Conservation (phyloP, 495 filamentous ascomycete species). For the Penicillium soppii region DNA sequence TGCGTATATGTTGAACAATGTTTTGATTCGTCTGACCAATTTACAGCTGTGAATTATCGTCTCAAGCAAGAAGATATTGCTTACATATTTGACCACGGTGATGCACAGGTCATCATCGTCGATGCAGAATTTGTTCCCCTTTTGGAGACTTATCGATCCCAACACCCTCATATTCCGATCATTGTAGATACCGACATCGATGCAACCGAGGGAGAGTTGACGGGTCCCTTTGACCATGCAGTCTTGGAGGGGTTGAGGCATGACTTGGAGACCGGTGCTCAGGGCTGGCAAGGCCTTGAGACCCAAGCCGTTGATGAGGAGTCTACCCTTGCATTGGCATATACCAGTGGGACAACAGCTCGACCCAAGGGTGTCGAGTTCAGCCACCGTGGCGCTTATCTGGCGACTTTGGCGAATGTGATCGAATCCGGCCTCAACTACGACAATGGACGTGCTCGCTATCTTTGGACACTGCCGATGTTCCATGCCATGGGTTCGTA, state of each 20-base stretch:
- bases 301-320: slow-evolving; percentile 71
- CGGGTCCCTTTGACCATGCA: slow-evolving; percentile 80
- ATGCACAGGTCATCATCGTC: slow-evolving; percentile 85
- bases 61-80: slow-evolving; percentile 82
- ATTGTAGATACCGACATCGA: slow-evolving; percentile 88
- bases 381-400: slow-evolving; percentile 83
- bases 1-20: background rate
- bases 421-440: slow-evolving; percentile 84
- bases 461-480: slow-evolving; percentile 94
- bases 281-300: slow-evolving; percentile 77
- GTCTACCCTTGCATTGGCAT: slow-evolving; percentile 76
- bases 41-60: slow-evolving; percentile 77
- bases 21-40: background rate
- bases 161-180: slow-evolving; percentile 60
- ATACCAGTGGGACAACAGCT: slow-evolving; percentile 92
- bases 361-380: slow-evolving; percentile 91
- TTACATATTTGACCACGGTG: slow-evolving; percentile 84
- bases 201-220: slow-evolving; percentile 67
- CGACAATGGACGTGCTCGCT: slow-evolving; percentile 65
- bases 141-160: slow-evolving; percentile 60
- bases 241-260: slow-evolving; percentile 75
- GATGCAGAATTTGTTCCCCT: slow-evolving; percentile 75
- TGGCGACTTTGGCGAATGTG: slow-evolving; percentile 81
- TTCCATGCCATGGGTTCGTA: slow-evolving; percentile 82
- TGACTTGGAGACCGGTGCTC: slow-evolving; percentile 58